These are phyloP conservation scores for Malassezia cuniculi DNA, from an alignment of 1,284 basidiomycete species.

Conservation along the genomic window DNA sequence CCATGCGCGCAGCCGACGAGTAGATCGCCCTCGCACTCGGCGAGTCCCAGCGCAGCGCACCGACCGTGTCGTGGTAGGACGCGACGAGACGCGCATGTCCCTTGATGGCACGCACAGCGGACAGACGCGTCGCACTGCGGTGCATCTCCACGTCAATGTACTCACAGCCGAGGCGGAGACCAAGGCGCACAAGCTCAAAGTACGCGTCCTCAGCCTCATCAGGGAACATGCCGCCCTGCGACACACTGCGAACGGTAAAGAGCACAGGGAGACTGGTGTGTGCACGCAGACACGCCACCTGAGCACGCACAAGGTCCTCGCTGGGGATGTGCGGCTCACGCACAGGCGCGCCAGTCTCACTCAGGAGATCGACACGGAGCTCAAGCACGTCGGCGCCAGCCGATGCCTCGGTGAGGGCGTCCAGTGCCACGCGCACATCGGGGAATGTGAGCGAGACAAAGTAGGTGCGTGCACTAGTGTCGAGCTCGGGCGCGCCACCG, in stretches of 20 bases:
- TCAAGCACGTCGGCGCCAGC: constrained; percentile 86
- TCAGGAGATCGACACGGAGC: constrained; percentile 78
- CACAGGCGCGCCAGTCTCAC: constrained; percentile 48
- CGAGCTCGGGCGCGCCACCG: background rate
- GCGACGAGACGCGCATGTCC: constrained; percentile 69
- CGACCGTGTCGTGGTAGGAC: constrained; percentile 87
- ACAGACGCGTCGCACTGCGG: constrained; percentile 57
- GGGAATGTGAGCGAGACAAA: constrained; percentile 89
- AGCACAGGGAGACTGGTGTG: constrained; percentile 72
- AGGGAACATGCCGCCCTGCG: constrained; percentile 85
- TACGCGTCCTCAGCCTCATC: constrained; percentile 63
- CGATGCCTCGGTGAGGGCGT: constrained; percentile 59
- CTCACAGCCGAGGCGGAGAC: constrained; percentile 71
- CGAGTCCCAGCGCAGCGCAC: constrained; percentile 68
- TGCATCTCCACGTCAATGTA: constrained; percentile 84
- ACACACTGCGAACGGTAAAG: constrained; percentile 73
- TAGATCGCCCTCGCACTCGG: constrained; percentile 50
- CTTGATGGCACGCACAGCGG: constrained; percentile 55
- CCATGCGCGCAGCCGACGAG: constrained; percentile 42
- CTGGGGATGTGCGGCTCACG: constrained; percentile 55
- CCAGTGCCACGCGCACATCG: constrained; percentile 61
- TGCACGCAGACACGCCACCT: constrained; percentile 67
- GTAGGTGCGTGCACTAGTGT: constrained; percentile 52
- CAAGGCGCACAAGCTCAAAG: constrained; percentile 65
- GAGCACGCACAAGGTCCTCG: constrained; percentile 61